Evolutionary conservation across 164 flowering plant species (phyloP).

Genomic region (Vitis rotundifolia): DNA sequence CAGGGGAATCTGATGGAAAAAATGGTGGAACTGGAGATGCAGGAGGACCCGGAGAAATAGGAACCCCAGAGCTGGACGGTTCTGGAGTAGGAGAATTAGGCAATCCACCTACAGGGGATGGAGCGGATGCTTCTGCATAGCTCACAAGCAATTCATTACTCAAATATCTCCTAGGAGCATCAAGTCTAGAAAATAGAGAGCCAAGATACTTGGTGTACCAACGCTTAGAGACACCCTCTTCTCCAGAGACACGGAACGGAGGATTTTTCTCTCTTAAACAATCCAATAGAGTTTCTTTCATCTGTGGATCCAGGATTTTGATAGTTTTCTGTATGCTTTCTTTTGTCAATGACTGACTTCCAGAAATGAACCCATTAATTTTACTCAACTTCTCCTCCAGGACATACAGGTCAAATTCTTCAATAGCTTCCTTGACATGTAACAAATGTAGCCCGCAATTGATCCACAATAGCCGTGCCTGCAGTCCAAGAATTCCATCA

Average conservation of each 20-base stretch:
- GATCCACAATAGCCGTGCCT: slow-evolving; percentile 58
- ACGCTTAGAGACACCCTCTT: slow-evolving; percentile 34
- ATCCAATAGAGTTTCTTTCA: slow-evolving; percentile 45
- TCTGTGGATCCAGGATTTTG: slow-evolving; percentile 40
- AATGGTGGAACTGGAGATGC: slow-evolving; percentile 20
- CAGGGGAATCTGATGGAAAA: slow-evolving; percentile 23
- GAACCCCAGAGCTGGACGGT: slow-evolving; percentile 6
- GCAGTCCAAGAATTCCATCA: slow-evolving; percentile 20
- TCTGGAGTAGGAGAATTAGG: slow-evolving; percentile 15
- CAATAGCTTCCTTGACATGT: slow-evolving; percentile 31
- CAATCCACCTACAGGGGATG: slow-evolving; percentile 30
- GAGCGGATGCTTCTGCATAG: slow-evolving; percentile 28
- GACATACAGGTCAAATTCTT: slow-evolving; percentile 26
- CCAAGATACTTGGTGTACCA: slow-evolving; percentile 40
- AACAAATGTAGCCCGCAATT: slow-evolving; percentile 46
- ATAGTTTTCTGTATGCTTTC: slow-evolving; percentile 33
- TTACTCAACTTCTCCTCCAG: slow-evolving; percentile 23
- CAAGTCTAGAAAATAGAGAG: slow-evolving; percentile 27
- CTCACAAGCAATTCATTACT: slow-evolving; percentile 22
- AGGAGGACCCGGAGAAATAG: slow-evolving; percentile 18
- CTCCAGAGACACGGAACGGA: slow-evolving; percentile 35
- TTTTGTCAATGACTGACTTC: slow-evolving; percentile 17
- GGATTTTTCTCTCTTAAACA: slow-evolving; percentile 46
- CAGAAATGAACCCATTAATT: slow-evolving; percentile 15
- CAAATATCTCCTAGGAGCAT: slow-evolving; percentile 33